Evolutionary conservation across 169 alveolate species (phyloP).

Genomic region (Plasmodium relictum): DNA sequence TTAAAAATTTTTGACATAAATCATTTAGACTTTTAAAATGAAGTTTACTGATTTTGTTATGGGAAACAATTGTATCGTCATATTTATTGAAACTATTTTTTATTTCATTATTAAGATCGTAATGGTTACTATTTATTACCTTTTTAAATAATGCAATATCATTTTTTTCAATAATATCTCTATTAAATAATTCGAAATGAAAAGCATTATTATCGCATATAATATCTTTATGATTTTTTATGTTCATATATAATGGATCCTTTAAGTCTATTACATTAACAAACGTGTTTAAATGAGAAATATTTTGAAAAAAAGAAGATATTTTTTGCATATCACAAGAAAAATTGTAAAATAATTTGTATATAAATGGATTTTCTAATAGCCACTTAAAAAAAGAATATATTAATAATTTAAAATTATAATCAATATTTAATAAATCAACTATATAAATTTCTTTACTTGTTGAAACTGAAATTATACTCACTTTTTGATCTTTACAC

Average conservation of each 20-base stretch:
- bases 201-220: background rate
- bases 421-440: conserved; percentile 45
- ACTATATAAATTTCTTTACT: conserved; percentile 41
- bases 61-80: conserved; percentile 1
- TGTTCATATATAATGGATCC: conserved; percentile 23
- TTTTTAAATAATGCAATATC: conserved; percentile 50
- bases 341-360: conserved; percentile 66
- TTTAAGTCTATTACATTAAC: conserved; percentile 55
- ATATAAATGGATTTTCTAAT: conserved; percentile 74
- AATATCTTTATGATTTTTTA: background rate
- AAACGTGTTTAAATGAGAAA: conserved; percentile 12
- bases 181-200: conserved; percentile 23
- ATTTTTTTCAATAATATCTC: conserved; percentile 49
- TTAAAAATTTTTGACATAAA: conserved; percentile 82
- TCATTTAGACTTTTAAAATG: conserved; percentile 82
- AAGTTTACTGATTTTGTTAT: background rate
- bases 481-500: conserved; percentile 65
- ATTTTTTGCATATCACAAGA: conserved; percentile 46
- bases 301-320: conserved; percentile 32
- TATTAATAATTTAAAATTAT: conserved; percentile 37
- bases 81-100: conserved; percentile 9
- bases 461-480: conserved; percentile 73
- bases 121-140: conserved; percentile 14
- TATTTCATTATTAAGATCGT: conserved; percentile 27
- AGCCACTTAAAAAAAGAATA: conserved; percentile 71